Evolutionary conservation across 352 stramenopile species (phyloP), one percentile per base, ranked within the genome.

Genomic region (Plasmopara viticola): DNA sequence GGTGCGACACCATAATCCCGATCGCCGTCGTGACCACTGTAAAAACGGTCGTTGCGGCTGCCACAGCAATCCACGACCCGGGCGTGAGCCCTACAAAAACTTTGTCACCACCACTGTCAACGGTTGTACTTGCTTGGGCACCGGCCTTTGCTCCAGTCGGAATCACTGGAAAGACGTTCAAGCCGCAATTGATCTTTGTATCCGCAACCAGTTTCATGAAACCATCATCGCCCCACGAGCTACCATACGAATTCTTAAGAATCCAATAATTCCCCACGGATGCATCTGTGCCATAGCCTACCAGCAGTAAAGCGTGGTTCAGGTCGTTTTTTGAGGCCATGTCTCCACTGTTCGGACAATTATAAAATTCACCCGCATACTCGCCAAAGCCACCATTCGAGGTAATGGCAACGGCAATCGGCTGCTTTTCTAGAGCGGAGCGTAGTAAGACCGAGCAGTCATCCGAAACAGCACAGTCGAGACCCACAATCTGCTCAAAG

Each of bases 231-330:
- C 81, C 81, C 78, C 78, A 91, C 8, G 60, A 76, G 28, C 64
- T 74, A 14, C 74, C 78, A 66, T 89, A 91, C 47, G 81, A 91
- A 53, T 91, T 91, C 54, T 91, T 91, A 14, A 91, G 46, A 44
- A 91, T 87, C 81, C 81, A 91, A 53, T 88, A 91, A 60, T 90
- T 76, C 7, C 81, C 78, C 1, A 69, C 59, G 0, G 58, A 67
- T 6, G 60, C 57, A 20, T 87, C 77, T 8, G 68, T 85, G 35
- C 74, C 81, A 44, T 90, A 92, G 17, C 81, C 81, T 6, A 92
- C 81, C 6, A 92, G 70, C 56, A 92, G 17, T 34, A 92, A 50
- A 20, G 81, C 81, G 54, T 92, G 78, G 50, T 92, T 88, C 37
- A 92, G 62, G 31, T 87, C 66, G 46, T 84, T 74, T 49, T 86